Evolutionary conservation across 345 rosid species (phyloP).

Genomic region (Orychophragmus violaceus): DNA sequence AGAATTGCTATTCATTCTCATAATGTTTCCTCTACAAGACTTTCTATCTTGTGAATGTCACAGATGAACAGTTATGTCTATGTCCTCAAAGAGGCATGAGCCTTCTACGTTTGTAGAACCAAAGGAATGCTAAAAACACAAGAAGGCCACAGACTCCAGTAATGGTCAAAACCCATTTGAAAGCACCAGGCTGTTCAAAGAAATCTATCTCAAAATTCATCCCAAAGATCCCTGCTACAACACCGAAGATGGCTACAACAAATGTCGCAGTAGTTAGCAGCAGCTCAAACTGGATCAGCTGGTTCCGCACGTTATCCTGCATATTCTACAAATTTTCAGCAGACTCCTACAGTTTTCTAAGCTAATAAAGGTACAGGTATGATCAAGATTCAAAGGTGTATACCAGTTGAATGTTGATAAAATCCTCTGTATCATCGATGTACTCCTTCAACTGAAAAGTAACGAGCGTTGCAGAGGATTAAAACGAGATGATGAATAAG

Average conservation of each 20-base stretch:
- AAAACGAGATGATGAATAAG: not conserved
- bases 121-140: slow-evolving; percentile 69
- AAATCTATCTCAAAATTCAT: slow-evolving; percentile 75
- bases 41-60: slow-evolving; percentile 1
- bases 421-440: slow-evolving; percentile 95
- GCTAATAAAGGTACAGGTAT: not conserved
- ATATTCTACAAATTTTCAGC: not conserved
- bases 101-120: slow-evolving; percentile 92
- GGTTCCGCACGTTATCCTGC: slow-evolving; percentile 95
- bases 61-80: not conserved
- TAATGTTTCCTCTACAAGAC: not conserved
- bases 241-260: slow-evolving; percentile 94
- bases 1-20: not conserved
- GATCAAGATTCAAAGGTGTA: not conserved
- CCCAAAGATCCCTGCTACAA: slow-evolving; percentile 94
- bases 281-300: slow-evolving; percentile 94
- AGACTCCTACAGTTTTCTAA: not conserved
- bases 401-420: slow-evolving; percentile 96
- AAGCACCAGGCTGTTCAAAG: slow-evolving; percentile 57
- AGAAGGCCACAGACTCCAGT: slow-evolving; percentile 58
- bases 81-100: slow-evolving; percentile 69
- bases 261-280: slow-evolving; percentile 88
- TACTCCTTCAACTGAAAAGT: slow-evolving; percentile 89
- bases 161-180: slow-evolving; percentile 82
- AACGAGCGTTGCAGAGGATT: not conserved